These are phyloP conservation scores for Turritis glabra DNA, from an alignment of 345 rosid species.

Conservation along the genomic window DNA sequence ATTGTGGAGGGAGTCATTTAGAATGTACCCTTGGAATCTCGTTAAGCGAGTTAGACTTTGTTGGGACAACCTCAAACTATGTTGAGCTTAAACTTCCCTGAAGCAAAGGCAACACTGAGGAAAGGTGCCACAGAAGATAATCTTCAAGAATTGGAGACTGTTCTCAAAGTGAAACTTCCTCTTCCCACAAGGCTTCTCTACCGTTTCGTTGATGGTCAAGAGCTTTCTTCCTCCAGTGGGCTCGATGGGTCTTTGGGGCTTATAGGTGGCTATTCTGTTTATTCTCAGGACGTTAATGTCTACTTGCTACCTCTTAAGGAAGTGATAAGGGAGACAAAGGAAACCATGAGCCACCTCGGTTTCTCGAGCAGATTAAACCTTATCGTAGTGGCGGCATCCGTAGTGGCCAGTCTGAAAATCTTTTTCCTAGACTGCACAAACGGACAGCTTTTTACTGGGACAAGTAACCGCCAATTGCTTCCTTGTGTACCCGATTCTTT, in stretches of 20 bases:
- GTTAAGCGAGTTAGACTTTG: conserved; percentile 71
- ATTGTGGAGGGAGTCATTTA: conserved; percentile 70
- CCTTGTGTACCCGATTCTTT: conserved; percentile 77
- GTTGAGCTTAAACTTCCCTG: conserved; percentile 67
- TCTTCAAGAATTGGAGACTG: conserved; percentile 50
- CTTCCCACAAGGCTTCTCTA: conserved; percentile 76
- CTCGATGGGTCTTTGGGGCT: conserved; percentile 47
- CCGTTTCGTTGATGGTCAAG: conserved; percentile 85
- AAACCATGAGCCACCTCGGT: conserved; percentile 30
- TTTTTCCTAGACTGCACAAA: conserved; percentile 76
- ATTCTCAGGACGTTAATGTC: conserved; percentile 62
- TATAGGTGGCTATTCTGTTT: conserved; percentile 77
- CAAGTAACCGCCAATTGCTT: conserved; percentile 63
- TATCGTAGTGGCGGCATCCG: conserved; percentile 65
- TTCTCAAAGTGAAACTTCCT: conserved; percentile 67
- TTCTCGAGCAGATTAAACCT: conserved; percentile 36
- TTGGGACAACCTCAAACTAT: conserved; percentile 64
- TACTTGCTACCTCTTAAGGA: conserved; percentile 56
- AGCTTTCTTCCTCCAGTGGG: not conserved
- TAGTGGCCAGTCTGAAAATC: conserved; percentile 38
- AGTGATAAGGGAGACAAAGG: conserved; percentile 50
- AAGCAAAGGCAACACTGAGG: conserved; percentile 64
- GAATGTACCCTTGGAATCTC: conserved; percentile 82
- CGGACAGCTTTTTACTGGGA: conserved; percentile 76
- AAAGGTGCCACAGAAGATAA: conserved; percentile 79